phyloP scores from a whole-genome alignment of 2,329 filamentous ascomycete species.

The Talaromyces amestolkiae region DNA sequence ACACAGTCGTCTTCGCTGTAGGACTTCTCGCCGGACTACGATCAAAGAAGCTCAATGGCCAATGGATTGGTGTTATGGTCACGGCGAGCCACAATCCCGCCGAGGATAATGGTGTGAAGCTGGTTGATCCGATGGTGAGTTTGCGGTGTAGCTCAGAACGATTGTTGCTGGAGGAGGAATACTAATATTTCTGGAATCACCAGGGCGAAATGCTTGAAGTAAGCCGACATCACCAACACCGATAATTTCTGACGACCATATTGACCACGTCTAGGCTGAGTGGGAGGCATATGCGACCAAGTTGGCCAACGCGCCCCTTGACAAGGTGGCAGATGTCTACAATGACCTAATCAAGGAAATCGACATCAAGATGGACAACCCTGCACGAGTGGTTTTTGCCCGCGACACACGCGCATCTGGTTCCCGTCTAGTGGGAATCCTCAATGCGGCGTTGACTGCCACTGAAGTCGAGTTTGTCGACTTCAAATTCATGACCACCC shows the following conservation, averaged over 20 bases:
- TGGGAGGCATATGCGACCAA: conserved; percentile 89
- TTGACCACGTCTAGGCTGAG: conserved; percentile 53
- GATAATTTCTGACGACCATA: conserved; percentile 23
- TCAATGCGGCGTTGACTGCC: conserved; percentile 75
- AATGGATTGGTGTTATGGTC: conserved; percentile 95
- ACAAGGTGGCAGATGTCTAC: conserved; percentile 76
- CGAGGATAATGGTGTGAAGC: conserved; percentile 87
- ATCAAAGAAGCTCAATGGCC: conserved; percentile 82
- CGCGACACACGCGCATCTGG: conserved; percentile 93
- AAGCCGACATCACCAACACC: conserved; percentile 26
- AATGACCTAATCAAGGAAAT: conserved; percentile 70
- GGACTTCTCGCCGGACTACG: conserved; percentile 84
- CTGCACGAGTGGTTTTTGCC: conserved; percentile 81
- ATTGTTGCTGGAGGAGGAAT: conserved; percentile 11
- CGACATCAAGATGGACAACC: conserved; percentile 67
- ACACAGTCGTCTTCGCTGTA: conserved; percentile 89
- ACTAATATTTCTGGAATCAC: conserved; percentile 20
- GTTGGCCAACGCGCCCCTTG: conserved; percentile 78
- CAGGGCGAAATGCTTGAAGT: conserved; percentile 94
- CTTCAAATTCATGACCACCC: conserved; percentile 89
- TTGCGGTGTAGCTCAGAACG: neutral
- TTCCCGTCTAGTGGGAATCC: conserved; percentile 73
- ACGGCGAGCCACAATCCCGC: conserved; percentile 91
- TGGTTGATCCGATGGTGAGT: conserved; percentile 83
- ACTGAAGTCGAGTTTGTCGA: conserved; percentile 73